phyloP scores from a whole-genome alignment of 169 alveolate species.

The Theileria parva region DNA sequence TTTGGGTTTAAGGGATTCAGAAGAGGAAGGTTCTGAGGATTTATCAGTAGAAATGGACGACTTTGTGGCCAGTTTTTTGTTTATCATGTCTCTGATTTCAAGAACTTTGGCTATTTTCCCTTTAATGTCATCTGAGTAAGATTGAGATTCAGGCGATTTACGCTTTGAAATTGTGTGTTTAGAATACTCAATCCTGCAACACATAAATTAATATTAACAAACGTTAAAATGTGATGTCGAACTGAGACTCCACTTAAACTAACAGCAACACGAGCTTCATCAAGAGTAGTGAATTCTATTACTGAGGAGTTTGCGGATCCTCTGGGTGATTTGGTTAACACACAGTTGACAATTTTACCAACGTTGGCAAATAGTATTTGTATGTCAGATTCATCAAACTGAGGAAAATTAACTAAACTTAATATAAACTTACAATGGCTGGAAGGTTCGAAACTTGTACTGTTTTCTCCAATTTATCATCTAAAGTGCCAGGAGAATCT shows the following conservation, averaged over 20 bases:
- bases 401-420: background rate
- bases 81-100: conserved; percentile 52
- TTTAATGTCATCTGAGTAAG: conserved; percentile 24
- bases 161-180: background rate
- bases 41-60: background rate
- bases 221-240: conserved; percentile 8
- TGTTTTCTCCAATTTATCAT: conserved; percentile 12
- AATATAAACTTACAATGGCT: conserved; percentile 21
- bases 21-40: no score
- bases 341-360: conserved; percentile 53
- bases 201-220: background rate
- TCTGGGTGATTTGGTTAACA: conserved; percentile 34
- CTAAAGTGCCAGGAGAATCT: background rate
- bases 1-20: no score
- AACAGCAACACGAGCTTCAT: conserved; percentile 65
- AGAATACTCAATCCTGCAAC: conserved; percentile 10
- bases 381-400: conserved; percentile 61
- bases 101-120: conserved; percentile 62
- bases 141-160: background rate
- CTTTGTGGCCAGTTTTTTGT: conserved; percentile 24
- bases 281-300: conserved; percentile 61
- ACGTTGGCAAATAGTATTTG: conserved; percentile 48
- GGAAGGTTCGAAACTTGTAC: conserved; percentile 24
- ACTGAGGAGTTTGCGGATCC: conserved; percentile 33
- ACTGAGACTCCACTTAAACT: conserved; percentile 37